phyloP scores from a whole-genome alignment of 164 flowering plant genomes.

The Stephania cephalantha region DNA sequence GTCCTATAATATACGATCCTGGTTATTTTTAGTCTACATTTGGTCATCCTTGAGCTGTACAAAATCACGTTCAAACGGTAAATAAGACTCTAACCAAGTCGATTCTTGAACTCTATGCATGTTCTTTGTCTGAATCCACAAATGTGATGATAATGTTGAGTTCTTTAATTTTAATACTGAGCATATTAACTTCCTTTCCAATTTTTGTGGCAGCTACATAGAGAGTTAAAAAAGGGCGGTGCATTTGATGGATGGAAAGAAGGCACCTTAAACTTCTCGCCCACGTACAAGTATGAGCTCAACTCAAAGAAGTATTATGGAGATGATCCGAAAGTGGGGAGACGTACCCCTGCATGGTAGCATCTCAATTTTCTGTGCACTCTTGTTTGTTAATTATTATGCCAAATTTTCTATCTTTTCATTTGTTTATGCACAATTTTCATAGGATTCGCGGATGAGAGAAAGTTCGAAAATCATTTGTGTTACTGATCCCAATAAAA shows the following conservation, averaged over 20 bases:
- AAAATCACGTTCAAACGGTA: too few relatives aligned
- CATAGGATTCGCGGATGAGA: background rate
- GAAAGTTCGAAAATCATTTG: background rate
- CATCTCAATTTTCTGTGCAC: background rate
- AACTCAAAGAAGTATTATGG: conserved; percentile 67
- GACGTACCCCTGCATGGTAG: conserved; percentile 98
- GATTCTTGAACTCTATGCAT: too few relatives aligned
- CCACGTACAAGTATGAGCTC: conserved; percentile 82
- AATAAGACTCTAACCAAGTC: background rate
- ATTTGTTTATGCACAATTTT: background rate
- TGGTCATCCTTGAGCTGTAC: too few relatives aligned
- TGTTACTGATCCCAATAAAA: background rate
- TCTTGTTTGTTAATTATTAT: background rate
- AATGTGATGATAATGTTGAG: too few relatives aligned
- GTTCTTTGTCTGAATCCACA: too few relatives aligned
- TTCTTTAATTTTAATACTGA: background rate
- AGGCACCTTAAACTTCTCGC: conserved; percentile 69
- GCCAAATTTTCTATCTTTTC: background rate
- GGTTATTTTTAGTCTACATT: too few relatives aligned
- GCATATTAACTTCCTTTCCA: background rate
- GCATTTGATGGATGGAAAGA: conserved; percentile 96
- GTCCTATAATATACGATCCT: too few relatives aligned
- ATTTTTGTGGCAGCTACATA: conserved; percentile 43
- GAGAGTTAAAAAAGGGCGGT: conserved; percentile 65
- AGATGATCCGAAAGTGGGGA: conserved; percentile 68